Evolutionary conservation across 2,329 filamentous ascomycete genomes (phyloP), one percentile per base, ranked within the genome.

Genomic region (Talaromyces pinophilus): DNA sequence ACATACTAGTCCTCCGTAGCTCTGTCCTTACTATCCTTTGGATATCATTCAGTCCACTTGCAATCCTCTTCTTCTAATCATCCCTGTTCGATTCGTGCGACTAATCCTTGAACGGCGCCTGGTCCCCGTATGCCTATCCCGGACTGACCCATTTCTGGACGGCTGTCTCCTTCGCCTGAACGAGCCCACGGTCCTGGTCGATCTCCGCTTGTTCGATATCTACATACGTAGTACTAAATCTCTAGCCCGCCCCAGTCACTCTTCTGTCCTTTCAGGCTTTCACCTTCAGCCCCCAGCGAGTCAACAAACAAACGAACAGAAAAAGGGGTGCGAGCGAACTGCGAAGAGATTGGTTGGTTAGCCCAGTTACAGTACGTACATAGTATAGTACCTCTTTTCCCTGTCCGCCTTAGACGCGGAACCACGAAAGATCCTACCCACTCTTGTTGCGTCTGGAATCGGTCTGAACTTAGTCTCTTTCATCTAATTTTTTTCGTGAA

Each of bases 131-230:
- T 28, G 15, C 54, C 57, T 33, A 60, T 42, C 25, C 15, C 25
- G 48, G 22, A 52, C 48, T 8, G 22, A 17, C 57, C 33, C 22
- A 30, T 50, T 50, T 50, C 57, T 60, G 57, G 57, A 28, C 35
- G 57, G 33, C 40, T 59, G 50, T 38, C 52, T 40, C 30, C 54
- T 15, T 40, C 13, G 19, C 22, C 60, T 63, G 19, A 46, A 57
- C 62, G 35, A 63, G n/a, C 62, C 62, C 52, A 62, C 60, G 50
- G 50, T 33, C 62, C 50, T 48, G 62, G 52, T 64, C 52, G 62
- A 64, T 64, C 62, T 59, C 62, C 62, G 62, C 50, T 50, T 15
- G 10, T 59, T 57, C 52, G 54, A 59, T 64, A 48, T 15, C 42
- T 64, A 19, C 19, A 19, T 19, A 19, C 19, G 19, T 19, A 19